phyloP scores from a whole-genome alignment of 345 rosid species.

The Citrus sinensis region DNA sequence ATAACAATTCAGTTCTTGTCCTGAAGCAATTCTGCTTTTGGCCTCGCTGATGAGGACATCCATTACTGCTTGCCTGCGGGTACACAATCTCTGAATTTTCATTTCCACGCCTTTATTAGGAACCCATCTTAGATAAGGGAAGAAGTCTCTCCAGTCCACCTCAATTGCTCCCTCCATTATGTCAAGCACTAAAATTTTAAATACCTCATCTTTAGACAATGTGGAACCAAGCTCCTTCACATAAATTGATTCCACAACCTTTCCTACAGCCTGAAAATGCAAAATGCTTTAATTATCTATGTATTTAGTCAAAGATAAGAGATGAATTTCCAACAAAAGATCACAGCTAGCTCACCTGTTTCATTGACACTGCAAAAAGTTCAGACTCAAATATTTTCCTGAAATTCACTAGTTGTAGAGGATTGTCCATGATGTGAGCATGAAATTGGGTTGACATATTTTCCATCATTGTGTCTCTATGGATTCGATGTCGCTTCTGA shows the following conservation, averaged over 20 bases:
- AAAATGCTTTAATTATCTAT: not conserved
- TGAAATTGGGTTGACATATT: conserved; percentile 42
- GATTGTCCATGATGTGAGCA: conserved; percentile 29
- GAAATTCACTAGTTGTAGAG: conserved; percentile 57
- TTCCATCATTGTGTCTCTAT: conserved; percentile 58
- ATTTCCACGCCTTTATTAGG: conserved; percentile 56
- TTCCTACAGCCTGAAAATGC: conserved; percentile 56
- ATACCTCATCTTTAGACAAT: conserved; percentile 54
- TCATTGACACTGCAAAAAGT: conserved; percentile 68
- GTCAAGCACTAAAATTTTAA: conserved; percentile 52
- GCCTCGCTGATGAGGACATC: too few species aligned
- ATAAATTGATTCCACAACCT: conserved; percentile 53
- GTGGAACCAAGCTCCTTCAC: conserved; percentile 61
- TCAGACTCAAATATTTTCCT: conserved; percentile 66
- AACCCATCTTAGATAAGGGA: conserved; percentile 78
- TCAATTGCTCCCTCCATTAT: conserved; percentile 81
- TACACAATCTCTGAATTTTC: conserved; percentile 44
- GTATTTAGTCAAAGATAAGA: too few species aligned
- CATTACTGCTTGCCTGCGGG: conserved; percentile 42
- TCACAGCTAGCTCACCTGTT: conserved; percentile 45
- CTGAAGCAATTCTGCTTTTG: not conserved
- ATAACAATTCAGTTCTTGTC: conserved; percentile 58
- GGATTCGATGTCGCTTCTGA: conserved; percentile 57
- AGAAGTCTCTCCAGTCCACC: conserved; percentile 96
- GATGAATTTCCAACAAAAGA: not conserved